Conservation (phyloP, 202 grass and related monocot species). For the Schoenoplectus tabernaemontani region DNA sequence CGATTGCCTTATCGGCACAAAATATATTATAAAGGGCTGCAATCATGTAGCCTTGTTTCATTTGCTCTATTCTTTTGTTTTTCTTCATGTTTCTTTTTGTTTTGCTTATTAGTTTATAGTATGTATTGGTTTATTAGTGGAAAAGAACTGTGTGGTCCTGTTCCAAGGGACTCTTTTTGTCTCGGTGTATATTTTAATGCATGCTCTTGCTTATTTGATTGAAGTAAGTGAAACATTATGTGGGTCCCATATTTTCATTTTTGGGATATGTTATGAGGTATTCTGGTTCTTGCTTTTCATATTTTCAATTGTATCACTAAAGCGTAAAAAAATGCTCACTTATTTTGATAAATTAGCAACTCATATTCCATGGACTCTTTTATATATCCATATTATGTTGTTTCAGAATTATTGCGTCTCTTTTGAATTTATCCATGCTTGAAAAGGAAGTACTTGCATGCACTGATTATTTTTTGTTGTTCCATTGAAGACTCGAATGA, state of each 20-base stretch:
- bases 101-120: constrained; percentile 17
- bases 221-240: constrained; percentile 15
- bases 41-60: constrained; percentile 2
- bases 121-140: constrained; percentile 21
- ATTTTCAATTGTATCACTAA: no score
- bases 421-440: no score
- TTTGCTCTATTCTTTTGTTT: not conserved
- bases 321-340: no score
- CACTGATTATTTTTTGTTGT: no score
- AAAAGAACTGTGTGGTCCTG: not conserved
- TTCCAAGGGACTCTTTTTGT: not conserved
- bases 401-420: no score
- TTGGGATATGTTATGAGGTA: constrained; percentile 26
- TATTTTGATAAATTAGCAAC: no score
- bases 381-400: no score
- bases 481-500: no score
- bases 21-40: not conserved
- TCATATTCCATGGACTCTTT: no score
- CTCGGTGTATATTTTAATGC: constrained; percentile 24
- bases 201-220: constrained; percentile 30
- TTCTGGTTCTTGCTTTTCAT: not conserved
- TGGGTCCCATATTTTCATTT: not conserved
- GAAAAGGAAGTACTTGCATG: no score
- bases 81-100: not conserved
- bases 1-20: constrained; percentile 20